phyloP scores from a whole-genome alignment of 208 protist genomes.

The Leishmania aethiopica region DNA sequence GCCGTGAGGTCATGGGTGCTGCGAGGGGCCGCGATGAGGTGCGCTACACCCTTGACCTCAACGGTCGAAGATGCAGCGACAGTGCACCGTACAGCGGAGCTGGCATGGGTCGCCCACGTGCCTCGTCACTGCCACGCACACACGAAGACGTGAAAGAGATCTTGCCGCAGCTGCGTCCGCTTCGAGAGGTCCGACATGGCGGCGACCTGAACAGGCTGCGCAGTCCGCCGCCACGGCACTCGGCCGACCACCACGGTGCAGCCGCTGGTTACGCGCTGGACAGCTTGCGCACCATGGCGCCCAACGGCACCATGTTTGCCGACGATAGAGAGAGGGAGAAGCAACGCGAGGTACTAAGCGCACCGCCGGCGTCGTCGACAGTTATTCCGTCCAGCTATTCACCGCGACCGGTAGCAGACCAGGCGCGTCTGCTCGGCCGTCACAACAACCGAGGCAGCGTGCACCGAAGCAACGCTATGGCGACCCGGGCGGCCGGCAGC shows the following conservation, averaged over 20 bases:
- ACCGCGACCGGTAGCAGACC: constrained; percentile 5
- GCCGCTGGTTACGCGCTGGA: background rate
- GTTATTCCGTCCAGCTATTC: constrained; percentile 3
- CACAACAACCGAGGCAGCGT: background rate
- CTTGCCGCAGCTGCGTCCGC: constrained; percentile 20
- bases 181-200: constrained; percentile 6
- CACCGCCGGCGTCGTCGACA: background rate
- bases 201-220: background rate
- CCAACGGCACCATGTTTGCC: background rate
- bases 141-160: constrained; percentile 22
- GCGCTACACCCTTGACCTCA: background rate
- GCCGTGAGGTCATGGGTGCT: background rate
- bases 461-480: background rate
- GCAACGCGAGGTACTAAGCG: constrained; percentile 2
- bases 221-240: constrained; percentile 2
- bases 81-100: background rate
- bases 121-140: constrained; percentile 23
- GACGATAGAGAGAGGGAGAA: background rate
- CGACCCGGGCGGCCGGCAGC: background rate
- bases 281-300: background rate
- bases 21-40: background rate
- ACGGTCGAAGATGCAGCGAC: background rate
- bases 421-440: background rate
- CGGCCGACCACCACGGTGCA: background rate
- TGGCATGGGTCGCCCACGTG: constrained; percentile 13